Base-by-base conservation (phyloP, 805 yeast species). In the Ogataea parapolymorpha region DNA sequence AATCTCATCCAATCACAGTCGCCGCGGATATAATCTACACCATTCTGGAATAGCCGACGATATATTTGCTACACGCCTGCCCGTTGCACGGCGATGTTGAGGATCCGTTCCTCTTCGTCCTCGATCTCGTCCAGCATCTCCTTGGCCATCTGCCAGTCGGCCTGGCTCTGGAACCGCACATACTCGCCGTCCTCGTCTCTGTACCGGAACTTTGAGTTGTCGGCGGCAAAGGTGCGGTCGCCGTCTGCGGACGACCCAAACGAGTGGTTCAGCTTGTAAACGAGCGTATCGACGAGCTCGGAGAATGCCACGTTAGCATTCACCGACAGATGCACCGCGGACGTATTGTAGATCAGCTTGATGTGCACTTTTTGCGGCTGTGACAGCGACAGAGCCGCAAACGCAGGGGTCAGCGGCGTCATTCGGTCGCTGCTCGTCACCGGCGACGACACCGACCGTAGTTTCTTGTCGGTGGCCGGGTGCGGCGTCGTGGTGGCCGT, bases 141-240 rank as follows among this genome's bases (percentile, higher is more conserved):
- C 42, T 82, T 74, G 2, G 95, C 97, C 59, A 90, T 79, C 22
- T 62, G 65, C 86, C 96, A 85, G 59, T 91, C 98, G 38, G 91
- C 97, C 47, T 83, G 84, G 24, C 88, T 78, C 50, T 81, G 85
- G 63, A 91, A 78, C 35, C 85, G 80, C 31, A 93, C 95, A 59
- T 77, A 83, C 60, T 93, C 99, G 13, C 95, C 96, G 59, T 93
- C 99, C 63, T 93, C 99, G 62, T 93, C 99, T 58, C 79, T 80
- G 59, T 88, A 91, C 61, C 81, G 82, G 46, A 93, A 71, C 54
- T 83, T 75, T 28, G 75, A 64, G 14, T 26, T 44, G 2, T 42
- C 44, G 11, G 41, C 18, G 4, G 32, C 16, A 64, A 69, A 39
- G 35, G 33, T 25, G 37, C 34, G 60, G 59, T n/a, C 55, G 46